phyloP scores from a whole-genome alignment of 306 rosid species.

The Urtica urens region DNA sequence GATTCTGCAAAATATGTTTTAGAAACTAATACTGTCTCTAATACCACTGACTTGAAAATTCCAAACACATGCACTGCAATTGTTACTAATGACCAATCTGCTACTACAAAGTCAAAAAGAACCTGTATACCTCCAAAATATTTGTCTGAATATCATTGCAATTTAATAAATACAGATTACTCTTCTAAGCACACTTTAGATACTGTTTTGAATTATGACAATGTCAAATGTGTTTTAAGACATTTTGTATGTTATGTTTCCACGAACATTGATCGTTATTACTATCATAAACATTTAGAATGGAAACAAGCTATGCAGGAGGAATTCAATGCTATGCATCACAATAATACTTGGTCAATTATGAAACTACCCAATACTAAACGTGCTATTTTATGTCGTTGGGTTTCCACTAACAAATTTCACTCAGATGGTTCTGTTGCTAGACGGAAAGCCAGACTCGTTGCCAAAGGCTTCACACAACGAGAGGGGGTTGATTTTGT shows the following conservation, averaged over 20 bases:
- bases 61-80: too few relatives aligned
- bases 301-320: neutral
- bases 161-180: neutral
- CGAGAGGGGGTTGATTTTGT: neutral
- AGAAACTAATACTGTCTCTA: too few relatives aligned
- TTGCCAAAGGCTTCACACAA: neutral
- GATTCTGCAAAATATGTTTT: too few relatives aligned
- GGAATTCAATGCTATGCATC: neutral
- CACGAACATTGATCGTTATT: too few relatives aligned
- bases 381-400: neutral
- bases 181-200: neutral
- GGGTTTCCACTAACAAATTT: neutral
- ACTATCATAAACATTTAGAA: neutral
- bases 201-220: neutral
- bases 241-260: neutral
- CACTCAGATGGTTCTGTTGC: neutral
- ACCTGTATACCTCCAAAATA: neutral
- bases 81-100: too few relatives aligned
- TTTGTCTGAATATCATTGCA: neutral
- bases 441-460: neutral
- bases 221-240: too few relatives aligned
- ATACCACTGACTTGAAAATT: too few relatives aligned
- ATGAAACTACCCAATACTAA: neutral
- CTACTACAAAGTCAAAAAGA: too few relatives aligned
- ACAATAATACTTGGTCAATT: neutral